Evolutionary conservation across 2,329 filamentous ascomycete genomes (phyloP), one percentile per base, ranked within the genome.

Genomic region (Sporothrix schenckii): DNA sequence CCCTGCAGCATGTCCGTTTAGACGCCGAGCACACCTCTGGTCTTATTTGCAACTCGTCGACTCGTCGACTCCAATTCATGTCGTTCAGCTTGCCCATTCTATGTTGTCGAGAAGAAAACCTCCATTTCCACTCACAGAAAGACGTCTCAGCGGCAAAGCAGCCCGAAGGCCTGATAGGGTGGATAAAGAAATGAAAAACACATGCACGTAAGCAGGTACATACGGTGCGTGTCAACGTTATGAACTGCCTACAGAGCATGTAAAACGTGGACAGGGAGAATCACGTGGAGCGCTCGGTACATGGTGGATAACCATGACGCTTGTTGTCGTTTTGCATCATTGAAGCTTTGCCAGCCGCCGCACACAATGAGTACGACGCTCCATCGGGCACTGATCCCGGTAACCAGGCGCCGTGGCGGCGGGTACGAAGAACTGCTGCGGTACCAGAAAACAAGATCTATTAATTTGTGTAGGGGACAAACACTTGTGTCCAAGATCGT

Each of bases 1-100:
- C 72, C 39, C 49, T 69, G 72, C 70, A 73, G 44, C 53, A 3
- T 50, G 44, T 14, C 34, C 49, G 3, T 39, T 65, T 72, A 73
- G 65, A 70, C 72, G 72, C 72, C 66, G 67, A 24, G 63, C 63
- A 41, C 34, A 47, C 21, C 56, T 58, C 58, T 63, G 13, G 27
- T 44, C 50, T 47, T 56, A 47, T 49, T 68, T 49, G 3, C 27
- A 30, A 30, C 24, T 24, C 24, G 24, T 49, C 44, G 58, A 44
- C 50, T 27, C 39, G 27, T 30, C 6, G 16, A 9, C n/a, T 47
- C 58, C 14, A 9, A 11, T 44, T 4, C 16, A 24, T 39, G 19
- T 10, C 13, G 44, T 34, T 50, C 27, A 27, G 9, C 21, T n/a
- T 10, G 10, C 24, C 56, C 14, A 24, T 58, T 41, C 19, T n/a